These are phyloP conservation scores for Amanita phalloides DNA, from an alignment of 768 basidiomycete genomes.

Conservation along the genomic window DNA sequence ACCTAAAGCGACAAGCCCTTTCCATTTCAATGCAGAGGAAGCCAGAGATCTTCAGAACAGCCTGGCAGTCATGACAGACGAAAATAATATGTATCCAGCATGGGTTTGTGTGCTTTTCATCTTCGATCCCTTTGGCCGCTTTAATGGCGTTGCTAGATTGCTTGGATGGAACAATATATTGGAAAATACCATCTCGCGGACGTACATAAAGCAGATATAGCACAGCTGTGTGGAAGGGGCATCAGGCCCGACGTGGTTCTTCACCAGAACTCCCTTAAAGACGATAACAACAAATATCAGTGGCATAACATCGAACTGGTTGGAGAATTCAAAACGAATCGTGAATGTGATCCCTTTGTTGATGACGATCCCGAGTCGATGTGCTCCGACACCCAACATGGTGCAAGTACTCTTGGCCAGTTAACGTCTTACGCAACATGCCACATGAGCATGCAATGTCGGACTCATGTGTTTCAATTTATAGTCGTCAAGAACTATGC, in stretches of 20 bases:
- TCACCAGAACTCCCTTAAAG: no score
- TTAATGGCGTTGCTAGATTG: no score
- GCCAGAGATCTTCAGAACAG: neutral
- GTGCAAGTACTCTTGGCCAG: neutral
- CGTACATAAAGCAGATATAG: no score
- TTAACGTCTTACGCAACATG: neutral
- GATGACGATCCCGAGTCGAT: neutral
- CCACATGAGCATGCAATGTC: neutral
- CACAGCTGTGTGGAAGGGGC: no score
- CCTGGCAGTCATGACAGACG: no score
- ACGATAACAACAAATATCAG: neutral
- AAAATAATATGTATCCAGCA: no score
- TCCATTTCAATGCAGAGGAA: neutral
- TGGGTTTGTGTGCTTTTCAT: no score
- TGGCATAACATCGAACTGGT: neutral
- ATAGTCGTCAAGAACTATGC: neutral
- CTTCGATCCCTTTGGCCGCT: no score
- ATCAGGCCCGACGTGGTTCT: no score
- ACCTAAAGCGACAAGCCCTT: neutral
- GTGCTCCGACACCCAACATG: neutral
- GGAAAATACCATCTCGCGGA: no score
- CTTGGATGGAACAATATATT: no score
- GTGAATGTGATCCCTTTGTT: neutral
- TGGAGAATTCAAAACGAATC: neutral
- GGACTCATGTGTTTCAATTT: neutral